Percentiles rank a stretch among this genome's conserved stretches.
phyloP scores from a whole-genome alignment of 768 basidiomycete species.

The Suillus variegatus region DNA sequence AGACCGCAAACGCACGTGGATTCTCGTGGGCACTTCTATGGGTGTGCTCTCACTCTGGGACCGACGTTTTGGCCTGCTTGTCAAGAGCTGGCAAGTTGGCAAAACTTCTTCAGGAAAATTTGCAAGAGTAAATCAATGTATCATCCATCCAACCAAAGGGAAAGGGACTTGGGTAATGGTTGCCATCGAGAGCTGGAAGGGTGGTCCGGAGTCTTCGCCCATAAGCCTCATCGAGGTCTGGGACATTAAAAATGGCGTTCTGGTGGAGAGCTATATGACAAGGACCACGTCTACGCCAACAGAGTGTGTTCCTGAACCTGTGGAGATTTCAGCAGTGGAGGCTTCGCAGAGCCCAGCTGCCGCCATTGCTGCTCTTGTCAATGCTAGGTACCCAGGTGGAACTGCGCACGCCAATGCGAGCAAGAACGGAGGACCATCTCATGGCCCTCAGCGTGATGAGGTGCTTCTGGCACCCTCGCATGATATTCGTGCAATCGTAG shows the following conservation, averaged over 20 bases:
- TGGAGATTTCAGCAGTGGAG: conserved; percentile 51
- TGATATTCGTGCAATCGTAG: conserved; percentile 69
- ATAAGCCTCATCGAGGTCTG: conserved; percentile 77
- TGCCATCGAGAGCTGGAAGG: conserved; percentile 59
- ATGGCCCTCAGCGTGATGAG: conserved; percentile 35
- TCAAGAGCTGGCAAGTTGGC: conserved; percentile 86
- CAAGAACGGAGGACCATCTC: conserved; percentile 34
- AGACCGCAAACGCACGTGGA: conserved; percentile 85
- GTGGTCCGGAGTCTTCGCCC: conserved; percentile 40
- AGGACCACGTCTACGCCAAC: conserved; percentile 45
- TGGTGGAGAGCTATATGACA: conserved; percentile 81
- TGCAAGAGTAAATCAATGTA: conserved; percentile 70
- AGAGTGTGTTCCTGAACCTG: conserved; percentile 55
- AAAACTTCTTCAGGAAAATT: conserved; percentile 51
- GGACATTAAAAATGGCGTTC: conserved; percentile 81
- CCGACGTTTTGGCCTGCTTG: conserved; percentile 84
- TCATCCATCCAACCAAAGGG: conserved; percentile 84
- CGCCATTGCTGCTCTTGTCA: conserved; percentile 82
- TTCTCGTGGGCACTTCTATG: conserved; percentile 82
- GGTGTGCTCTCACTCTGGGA: conserved; percentile 94
- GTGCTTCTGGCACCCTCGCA: conserved; percentile 51
- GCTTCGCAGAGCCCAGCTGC: conserved; percentile 66
- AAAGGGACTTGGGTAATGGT: conserved; percentile 91
- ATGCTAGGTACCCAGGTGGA: conserved; percentile 52
- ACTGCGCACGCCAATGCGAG: conserved; percentile 24